These are phyloP conservation scores for Rhizopus stolonifer DNA, from an alignment of 371 early-diverging fungal genomes.

Conservation along the genomic window DNA sequence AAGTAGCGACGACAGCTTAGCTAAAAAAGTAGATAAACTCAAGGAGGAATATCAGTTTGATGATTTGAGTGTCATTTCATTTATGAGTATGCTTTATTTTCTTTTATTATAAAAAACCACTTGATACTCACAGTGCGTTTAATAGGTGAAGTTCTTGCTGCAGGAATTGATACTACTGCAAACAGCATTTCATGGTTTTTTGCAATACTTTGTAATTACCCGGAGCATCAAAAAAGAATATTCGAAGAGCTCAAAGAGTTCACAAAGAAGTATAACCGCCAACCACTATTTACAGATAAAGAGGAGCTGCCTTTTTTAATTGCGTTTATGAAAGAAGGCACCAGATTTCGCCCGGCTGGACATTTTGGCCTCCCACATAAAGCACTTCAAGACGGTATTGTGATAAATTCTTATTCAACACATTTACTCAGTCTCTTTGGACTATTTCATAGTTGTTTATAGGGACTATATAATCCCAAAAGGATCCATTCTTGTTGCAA, in stretches of 20 bases:
- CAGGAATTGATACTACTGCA: conserved; percentile 13
- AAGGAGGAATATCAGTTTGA: conserved; percentile 16
- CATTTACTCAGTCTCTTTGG: neutral
- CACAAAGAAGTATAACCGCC: conserved; percentile 2
- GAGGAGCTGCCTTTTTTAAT: conserved; percentile 14
- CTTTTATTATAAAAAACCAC: too few relatives aligned
- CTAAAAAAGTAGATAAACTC: conserved; percentile 12
- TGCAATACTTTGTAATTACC: conserved; percentile 23
- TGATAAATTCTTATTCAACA: neutral
- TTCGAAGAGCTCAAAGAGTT: conserved; percentile 19
- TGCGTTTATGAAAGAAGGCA: conserved; percentile 20
- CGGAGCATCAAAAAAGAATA: conserved; percentile 17
- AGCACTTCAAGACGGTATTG: conserved; percentile 10
- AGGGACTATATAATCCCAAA: neutral
- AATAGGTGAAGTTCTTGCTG: too few relatives aligned
- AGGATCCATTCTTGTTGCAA: neutral
- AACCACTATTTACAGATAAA: conserved; percentile 19
- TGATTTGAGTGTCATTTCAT: too few relatives aligned
- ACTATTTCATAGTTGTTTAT: neutral
- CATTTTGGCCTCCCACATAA: conserved; percentile 21
- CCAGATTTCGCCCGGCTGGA: conserved; percentile 16
- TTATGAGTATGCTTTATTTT: too few relatives aligned
- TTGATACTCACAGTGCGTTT: too few relatives aligned
- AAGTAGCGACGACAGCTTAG: conserved; percentile 7
- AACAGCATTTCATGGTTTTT: conserved; percentile 11